phyloP scores from a whole-genome alignment of 805 yeast species.

The Cyberlindnera saturnus region DNA sequence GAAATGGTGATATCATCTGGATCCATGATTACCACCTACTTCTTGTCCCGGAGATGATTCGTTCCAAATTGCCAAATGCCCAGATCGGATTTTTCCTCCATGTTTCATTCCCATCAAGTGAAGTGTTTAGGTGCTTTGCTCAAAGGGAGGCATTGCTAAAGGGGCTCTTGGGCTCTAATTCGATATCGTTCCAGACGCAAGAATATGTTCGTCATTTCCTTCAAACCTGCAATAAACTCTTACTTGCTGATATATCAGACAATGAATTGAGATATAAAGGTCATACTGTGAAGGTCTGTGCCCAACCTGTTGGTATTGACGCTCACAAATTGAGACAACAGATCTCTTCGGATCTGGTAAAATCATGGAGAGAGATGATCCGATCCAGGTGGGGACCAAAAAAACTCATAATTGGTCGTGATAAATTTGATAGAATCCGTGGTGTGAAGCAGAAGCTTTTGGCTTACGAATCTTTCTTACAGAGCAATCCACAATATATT shows the following conservation, averaged over 20 bases:
- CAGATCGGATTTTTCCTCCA: slow-evolving; percentile 90
- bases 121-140: slow-evolving; percentile 90
- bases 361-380: slow-evolving; percentile 62
- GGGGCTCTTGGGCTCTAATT: slow-evolving; percentile 87
- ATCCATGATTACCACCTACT: slow-evolving; percentile 90
- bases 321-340: slow-evolving; percentile 46
- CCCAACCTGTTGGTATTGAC: slow-evolving; percentile 77
- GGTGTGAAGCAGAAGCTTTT: slow-evolving; percentile 84
- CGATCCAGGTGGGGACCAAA: slow-evolving; percentile 73
- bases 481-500: slow-evolving; percentile 63
- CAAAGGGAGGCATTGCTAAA: slow-evolving; percentile 69
- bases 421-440: slow-evolving; percentile 79
- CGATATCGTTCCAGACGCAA: slow-evolving; percentile 82
- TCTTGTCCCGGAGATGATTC: slow-evolving; percentile 78
- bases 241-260: slow-evolving; percentile 75
- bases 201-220: slow-evolving; percentile 92
- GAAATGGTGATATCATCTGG: slow-evolving; percentile 80
- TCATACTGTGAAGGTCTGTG: slow-evolving; percentile 46
- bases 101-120: slow-evolving; percentile 92
- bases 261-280: slow-evolving; percentile 58
- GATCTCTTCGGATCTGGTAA: slow-evolving; percentile 41
- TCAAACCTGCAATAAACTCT: slow-evolving; percentile 79
- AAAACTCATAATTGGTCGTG: slow-evolving; percentile 76
- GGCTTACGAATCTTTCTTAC: slow-evolving; percentile 78
- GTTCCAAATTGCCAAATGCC: slow-evolving; percentile 71